Evolutionary conservation across 1,139 yeast species (phyloP).

Genomic region (Spencermartinsiella ligniputridi): DNA sequence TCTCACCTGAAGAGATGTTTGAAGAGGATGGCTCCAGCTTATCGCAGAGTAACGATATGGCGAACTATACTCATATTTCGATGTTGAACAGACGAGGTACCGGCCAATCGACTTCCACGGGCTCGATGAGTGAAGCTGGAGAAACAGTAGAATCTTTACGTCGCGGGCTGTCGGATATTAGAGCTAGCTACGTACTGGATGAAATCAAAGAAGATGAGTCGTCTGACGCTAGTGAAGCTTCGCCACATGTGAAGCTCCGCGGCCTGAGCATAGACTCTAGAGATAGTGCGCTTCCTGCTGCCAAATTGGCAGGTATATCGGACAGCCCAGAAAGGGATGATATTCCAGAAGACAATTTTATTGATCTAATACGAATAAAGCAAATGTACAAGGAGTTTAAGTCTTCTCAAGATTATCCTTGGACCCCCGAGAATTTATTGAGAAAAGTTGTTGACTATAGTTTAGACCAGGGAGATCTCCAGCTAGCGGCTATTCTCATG

Average conservation of each 20-base stretch:
- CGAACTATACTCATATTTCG: background rate
- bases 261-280: background rate
- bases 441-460: slow-evolving; percentile 51
- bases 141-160: background rate
- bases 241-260: background rate
- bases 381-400: slow-evolving; percentile 18
- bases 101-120: slow-evolving; percentile 1
- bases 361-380: background rate
- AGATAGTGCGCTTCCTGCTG: background rate
- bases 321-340: background rate
- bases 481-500: slow-evolving; percentile 57
- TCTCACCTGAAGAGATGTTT: background rate
- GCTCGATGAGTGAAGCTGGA: background rate
- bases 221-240: background rate
- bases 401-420: slow-evolving; percentile 42
- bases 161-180: background rate
- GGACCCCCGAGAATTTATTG: slow-evolving; percentile 44
- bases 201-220: slow-evolving; percentile 1
- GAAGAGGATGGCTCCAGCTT: slow-evolving; percentile 1
- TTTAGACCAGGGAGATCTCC: slow-evolving; percentile 58
- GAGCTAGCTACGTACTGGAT: background rate
- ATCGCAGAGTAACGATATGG: background rate
- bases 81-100: background rate
- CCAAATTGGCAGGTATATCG: background rate
- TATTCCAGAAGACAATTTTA: background rate